Evolutionary conservation across 2,329 filamentous ascomycete genomes (phyloP).

Genomic region (Calonectria henricotiae): DNA sequence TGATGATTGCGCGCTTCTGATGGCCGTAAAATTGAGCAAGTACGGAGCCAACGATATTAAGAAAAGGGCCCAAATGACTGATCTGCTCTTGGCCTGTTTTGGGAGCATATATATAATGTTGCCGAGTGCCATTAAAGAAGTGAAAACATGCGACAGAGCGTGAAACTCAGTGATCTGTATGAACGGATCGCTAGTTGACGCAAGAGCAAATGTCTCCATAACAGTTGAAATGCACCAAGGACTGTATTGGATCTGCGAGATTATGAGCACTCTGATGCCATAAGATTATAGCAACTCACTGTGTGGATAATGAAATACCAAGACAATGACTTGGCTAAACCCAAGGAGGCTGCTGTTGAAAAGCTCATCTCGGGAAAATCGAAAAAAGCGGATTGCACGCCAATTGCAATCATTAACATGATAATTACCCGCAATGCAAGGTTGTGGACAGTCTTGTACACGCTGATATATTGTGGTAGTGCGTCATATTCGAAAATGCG

Average conservation of each 20-base stretch:
- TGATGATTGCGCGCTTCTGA: conserved; percentile 41
- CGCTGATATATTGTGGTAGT: neutral
- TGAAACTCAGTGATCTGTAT: conserved; percentile 50
- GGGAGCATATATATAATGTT: conserved; percentile 57
- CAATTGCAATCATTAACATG: neutral
- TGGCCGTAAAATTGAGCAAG: conserved; percentile 51
- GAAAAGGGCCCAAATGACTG: conserved; percentile 54
- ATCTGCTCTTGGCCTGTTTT: conserved; percentile 50
- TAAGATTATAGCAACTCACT: conserved; percentile 46
- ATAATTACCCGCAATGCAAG: neutral
- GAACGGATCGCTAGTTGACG: conserved; percentile 53
- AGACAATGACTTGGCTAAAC: conserved; percentile 52
- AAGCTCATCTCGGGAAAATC: neutral
- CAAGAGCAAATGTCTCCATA: conserved; percentile 56
- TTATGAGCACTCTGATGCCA: neutral
- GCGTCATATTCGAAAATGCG: neutral
- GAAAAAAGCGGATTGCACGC: neutral
- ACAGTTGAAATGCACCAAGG: conserved; percentile 54
- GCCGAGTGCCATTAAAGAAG: conserved; percentile 54
- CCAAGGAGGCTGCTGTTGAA: conserved; percentile 38
- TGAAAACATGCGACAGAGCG: conserved; percentile 50
- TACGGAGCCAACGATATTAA: conserved; percentile 55
- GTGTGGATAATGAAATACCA: conserved; percentile 58
- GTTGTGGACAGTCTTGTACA: neutral
- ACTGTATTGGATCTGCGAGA: neutral